Base-by-base conservation (phyloP, 176 grass and related monocot species). In the Lolium rigidum region DNA sequence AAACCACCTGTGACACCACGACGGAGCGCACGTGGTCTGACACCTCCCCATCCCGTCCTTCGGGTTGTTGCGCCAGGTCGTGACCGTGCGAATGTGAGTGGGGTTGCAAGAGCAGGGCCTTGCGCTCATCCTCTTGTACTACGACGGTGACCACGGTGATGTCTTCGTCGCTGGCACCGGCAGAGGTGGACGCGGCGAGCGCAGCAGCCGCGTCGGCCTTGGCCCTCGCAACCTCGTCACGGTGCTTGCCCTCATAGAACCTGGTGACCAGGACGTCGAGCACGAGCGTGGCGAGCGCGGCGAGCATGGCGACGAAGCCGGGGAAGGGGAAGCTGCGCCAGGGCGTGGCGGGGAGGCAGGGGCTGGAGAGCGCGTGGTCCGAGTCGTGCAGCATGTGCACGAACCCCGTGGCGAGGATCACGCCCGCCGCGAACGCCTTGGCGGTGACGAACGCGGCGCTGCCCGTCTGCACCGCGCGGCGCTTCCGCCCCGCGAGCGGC, bases 351-450 rank as follows among this genome's bases (percentile, higher is more conserved):
- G 91, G 91, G 62, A 94, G 91, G 85, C 90, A 93, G 5, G 86
- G 71, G 78, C 26, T 90, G 52, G 91, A 85, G 48, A 98, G 83
- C 60, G 96, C 83, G 49, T 39, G 21, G 46, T 90, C 50, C 18
- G 93, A 92, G 47, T 90, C 93, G 76, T 93, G 89, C 10, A 98
- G 77, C 90, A 94, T 91, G 88, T 98, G 96, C 2, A 95, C 93
- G 73, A 98, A 95, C 2, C 96, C 96, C 16, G 96, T 94, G 55
- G 96, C 89, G 7, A 98, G 90, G 61, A 98, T 94, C 5, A 94
- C 91, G 1, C 96, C 96, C 0, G 96, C 96, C 3, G 93, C 90
- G 28, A 98, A 88, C 6, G 96, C 91, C 84, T 91, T 95, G 1
- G 81, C 89, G 8, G 87, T 37, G 28, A 84, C 17, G 87, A 98